Conservation (phyloP, 345 rosid species). For the Raphanus raphanistrum region DNA sequence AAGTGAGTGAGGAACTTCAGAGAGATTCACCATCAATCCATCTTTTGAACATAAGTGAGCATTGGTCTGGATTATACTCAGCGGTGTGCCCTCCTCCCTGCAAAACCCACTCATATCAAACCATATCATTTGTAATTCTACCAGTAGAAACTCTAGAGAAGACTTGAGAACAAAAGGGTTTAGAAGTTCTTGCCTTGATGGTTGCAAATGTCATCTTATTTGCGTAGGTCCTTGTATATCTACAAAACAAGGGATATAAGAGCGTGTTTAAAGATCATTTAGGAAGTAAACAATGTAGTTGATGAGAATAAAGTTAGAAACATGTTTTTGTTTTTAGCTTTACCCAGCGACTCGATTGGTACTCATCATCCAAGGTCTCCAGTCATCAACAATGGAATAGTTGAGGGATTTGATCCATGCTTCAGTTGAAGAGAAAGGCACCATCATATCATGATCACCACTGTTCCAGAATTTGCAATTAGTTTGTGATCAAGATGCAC, state of each 20-base stretch:
- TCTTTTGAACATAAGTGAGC: conserved; percentile 46
- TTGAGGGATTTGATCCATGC: conserved; percentile 61
- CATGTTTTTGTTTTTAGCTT: background rate
- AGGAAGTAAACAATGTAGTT: background rate
- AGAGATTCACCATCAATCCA: conserved; percentile 38
- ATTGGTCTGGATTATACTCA: conserved; percentile 51
- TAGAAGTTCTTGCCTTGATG: conserved; percentile 48
- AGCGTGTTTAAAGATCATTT: background rate
- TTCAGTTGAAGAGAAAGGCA: conserved; percentile 62
- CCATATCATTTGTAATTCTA: background rate
- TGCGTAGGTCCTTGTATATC: conserved; percentile 53
- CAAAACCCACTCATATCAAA: background rate
- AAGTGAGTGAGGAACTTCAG: background rate
- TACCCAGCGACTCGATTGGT: conserved; percentile 59
- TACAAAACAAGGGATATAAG: background rate
- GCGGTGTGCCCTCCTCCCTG: conserved; percentile 83
- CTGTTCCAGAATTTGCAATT: conserved; percentile 39
- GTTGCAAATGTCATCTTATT: conserved; percentile 79
- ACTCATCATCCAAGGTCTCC: conserved; percentile 58
- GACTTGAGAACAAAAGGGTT: background rate
- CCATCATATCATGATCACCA: conserved; percentile 62
- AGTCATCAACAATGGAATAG: conserved; percentile 53
- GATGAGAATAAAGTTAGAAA: background rate
- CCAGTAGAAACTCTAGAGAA: background rate
- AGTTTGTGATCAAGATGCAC: conserved; percentile 1